These are phyloP conservation scores for Vinca minor DNA, from an alignment of 257 asterid species.

Conservation along the genomic window DNA sequence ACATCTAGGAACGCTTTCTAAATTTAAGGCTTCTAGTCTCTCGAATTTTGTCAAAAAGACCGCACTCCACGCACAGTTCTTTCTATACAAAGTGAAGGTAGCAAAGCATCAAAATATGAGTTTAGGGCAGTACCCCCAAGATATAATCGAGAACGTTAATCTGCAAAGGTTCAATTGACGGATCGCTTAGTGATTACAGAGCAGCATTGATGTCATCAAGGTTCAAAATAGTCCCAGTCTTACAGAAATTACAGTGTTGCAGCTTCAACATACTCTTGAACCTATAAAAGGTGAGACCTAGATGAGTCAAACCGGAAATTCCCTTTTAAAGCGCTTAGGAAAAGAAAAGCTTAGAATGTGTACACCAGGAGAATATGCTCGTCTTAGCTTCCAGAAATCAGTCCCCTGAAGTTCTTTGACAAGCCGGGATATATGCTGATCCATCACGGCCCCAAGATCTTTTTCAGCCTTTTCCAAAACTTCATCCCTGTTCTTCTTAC, in stretches of 20 bases:
- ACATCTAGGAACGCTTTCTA: neutral
- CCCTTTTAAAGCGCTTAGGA: constrained; percentile 1
- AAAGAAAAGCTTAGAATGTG: constrained; percentile 12
- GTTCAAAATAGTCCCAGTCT: constrained; percentile 56
- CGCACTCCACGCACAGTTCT: neutral
- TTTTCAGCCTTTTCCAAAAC: constrained; percentile 71
- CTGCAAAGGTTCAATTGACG: constrained; percentile 82
- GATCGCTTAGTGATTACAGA: constrained; percentile 49
- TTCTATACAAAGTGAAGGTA: neutral
- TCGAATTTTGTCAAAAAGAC: neutral
- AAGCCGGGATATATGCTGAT: constrained; percentile 56
- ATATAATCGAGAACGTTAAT: constrained; percentile 74
- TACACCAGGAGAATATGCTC: constrained; percentile 98
- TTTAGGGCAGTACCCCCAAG: constrained; percentile 63
- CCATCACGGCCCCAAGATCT: constrained; percentile 65
- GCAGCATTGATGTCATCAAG: constrained; percentile 78
- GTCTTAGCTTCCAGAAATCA: constrained; percentile 90
- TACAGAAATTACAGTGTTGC: constrained; percentile 84
- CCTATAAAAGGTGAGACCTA: constrained; percentile 36
- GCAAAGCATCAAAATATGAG: neutral
- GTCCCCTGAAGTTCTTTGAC: constrained; percentile 79
- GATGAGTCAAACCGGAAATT: constrained; percentile 10
- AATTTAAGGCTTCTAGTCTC: neutral
- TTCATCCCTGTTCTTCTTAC: constrained; percentile 67
- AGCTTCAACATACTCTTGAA: constrained; percentile 96